Base-by-base conservation (phyloP, 1,139 yeast genomes). In the Kluyveromyces sp. region DNA sequence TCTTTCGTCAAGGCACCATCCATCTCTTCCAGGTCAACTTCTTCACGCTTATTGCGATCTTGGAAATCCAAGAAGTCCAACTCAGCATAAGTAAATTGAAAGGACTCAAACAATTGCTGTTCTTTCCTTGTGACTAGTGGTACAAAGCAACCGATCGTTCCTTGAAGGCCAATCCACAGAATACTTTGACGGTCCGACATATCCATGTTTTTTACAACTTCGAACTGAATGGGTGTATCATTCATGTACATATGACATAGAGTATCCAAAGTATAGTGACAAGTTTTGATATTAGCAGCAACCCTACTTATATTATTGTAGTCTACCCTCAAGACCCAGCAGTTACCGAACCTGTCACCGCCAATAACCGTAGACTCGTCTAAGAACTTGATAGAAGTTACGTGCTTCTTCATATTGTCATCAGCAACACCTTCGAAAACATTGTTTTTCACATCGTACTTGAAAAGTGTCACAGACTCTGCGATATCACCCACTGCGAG, bases 291-390 rank as follows among this genome's bases (percentile, higher is more conserved):
- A 41, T 60, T 63, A 2, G 58, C 54, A 10, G 56, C 49, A 25
- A 45, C 51, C 4, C 35, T 41, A n/a, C 28, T n/a, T 31, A 7
- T n/a, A 7, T 25, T 25, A 69, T 65, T 25, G 66, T 65, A 0
- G 84, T 77, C 41, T 83, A 65, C 52, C 25, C 96, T 68, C 36
- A 86, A 65, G 1, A 86, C 75, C 65, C 83, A 81, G 0, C 90
- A 46, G 57, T 83, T 86, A 1, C 98, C 97, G 66, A 84, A 89
- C 57, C 81, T 83, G 61, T 92, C 98, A n/a, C 96, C 96, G 0
- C 85, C 88, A 36, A 85, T 69, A 0, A 85, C 75, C 0, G 97
- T 88, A 49, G 80, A 81, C 48, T 78, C 75, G 63, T 92, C 98
- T 5, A 92, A 65, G 54, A 78, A 66, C 2, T 71, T 58, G 41